phyloP scores from a whole-genome alignment of 139 green algal genomes.

The Chlorella ohadii region DNA sequence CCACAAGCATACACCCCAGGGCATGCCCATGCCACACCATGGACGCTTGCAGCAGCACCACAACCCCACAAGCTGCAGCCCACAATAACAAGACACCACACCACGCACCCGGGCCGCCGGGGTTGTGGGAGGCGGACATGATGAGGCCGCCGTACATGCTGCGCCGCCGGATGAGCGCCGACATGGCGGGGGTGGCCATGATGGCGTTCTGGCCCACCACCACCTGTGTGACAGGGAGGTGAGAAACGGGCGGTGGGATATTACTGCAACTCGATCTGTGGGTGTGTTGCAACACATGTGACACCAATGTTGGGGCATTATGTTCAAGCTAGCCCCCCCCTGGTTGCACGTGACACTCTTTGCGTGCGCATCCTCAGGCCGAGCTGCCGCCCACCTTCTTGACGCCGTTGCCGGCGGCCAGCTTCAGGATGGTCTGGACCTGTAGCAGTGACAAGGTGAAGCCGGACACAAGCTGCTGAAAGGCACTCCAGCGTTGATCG shows the following conservation, averaged over 20 bases:
- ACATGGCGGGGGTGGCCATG: slow-evolving; percentile 97
- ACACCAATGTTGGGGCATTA: no score
- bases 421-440: slow-evolving; percentile 90
- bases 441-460: background rate
- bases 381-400: slow-evolving; percentile 44
- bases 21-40: no score
- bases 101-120: slow-evolving; percentile 81
- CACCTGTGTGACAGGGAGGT: slow-evolving; percentile 45
- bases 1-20: no score
- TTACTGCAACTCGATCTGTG: background rate
- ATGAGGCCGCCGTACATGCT: slow-evolving; percentile 96
- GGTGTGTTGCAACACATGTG: no score
- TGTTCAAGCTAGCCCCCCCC: no score
- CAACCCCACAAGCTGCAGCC: background rate
- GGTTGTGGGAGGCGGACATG: slow-evolving; percentile 99
- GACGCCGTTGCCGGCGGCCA: slow-evolving; percentile 89
- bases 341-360: no score
- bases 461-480: background rate
- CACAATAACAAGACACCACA: no score
- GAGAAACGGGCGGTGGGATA: background rate
- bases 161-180: slow-evolving; percentile 92
- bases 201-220: slow-evolving; percentile 95
- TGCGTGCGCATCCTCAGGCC: no score
- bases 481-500: no score
- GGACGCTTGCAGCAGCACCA: background rate